Evolutionary conservation across 192 early-diverging fungal genomes (phyloP), one percentile per base, ranked within the genome.

Genomic region (Borealophlyctis nickersoniae): DNA sequence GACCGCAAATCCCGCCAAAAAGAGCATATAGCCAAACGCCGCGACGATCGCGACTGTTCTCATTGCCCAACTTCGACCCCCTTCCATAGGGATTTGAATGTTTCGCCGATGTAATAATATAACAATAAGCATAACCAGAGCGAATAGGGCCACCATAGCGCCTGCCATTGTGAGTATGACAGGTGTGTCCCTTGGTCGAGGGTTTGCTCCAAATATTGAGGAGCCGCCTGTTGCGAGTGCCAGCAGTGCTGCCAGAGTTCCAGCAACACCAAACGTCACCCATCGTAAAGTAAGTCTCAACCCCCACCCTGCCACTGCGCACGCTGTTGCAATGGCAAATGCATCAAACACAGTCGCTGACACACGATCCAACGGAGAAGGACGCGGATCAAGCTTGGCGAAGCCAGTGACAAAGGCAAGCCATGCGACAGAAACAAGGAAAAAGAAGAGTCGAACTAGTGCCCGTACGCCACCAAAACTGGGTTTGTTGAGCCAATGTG

Each of bases 81-180:
- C 49, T 22, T 51, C 14, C 16, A 1, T 23, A 24, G 60, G 60
- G 23, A 62, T 62, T 11, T 53, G n/a, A 0, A 52, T 49, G 3
- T 52, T 30, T 31, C 49, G 36, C 22, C 57, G 57, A 34, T 58
- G 57, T 9, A 62, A 23, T 2, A 62, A 45, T 1, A 62, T 23
- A 19, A 62, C 49, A 51, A 55, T 11, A 5, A 62, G n/a, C 26
- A 31, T 23, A 14, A 53, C 48, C n/a, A 52, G 13, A 22, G 19
- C 49, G 1, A 52, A 19, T 22, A 62, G 7, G 2, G n/a, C n/a
- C 16, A 62, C 9, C 19, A 62, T 62, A 23, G 24, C 35, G 13
- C 60, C 60, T 7, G 60, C 36, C 2, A 62, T 33, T 16, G 60
- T 52, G 11, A 28, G 14, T 26, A 31, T 29, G n/a, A 49, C 52